Base-by-base conservation (phyloP, 331 rosid species). In the Malus hybrid region DNA sequence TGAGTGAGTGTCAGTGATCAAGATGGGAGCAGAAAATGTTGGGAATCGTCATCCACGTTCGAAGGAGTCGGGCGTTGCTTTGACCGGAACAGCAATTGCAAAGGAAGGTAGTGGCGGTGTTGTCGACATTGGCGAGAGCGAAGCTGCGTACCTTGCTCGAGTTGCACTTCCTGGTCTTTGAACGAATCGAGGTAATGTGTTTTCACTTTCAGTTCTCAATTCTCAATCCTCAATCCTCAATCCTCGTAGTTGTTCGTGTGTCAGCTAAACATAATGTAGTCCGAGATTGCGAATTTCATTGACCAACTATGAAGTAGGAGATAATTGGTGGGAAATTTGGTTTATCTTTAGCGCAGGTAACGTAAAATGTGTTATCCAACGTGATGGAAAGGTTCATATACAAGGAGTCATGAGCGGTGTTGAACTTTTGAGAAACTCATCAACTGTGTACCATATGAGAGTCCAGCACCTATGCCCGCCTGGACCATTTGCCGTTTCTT, bases 1-100 rank as follows among this genome's bases (percentile, higher is more conserved):
- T 2, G 3, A 15, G 77, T 71, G 34, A 39, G 29, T 55, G 3
- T 60, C n/a, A 62, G 34, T 32, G 61, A 33, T 29, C 27, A 20
- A 59, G 61, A 59, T 67, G 79, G 79, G 16, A 31, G 69, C 27
- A 63, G 67, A 67, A 67, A 64, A 63, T 70, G 22, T 60, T 6
- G 78, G 57, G 13, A 76, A 67, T 20, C 73, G 71, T 20, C 70
- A 32, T 57, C 62, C 76, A 28, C 73, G 29, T 64, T 15, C 77
- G 48, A 70, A 79, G 76, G 77, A 79, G 73, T 78, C 82, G 54
- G 73, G 78, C 6, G 75, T 85, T 71, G 67, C 80, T 80, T 78
- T 91, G 70, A 85, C 90, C 57, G 96, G 98, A 74, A 88, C 90
- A 68, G 97, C 98, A 72, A 88, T 89, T 65, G 97, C 98, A 54